Evolutionary conservation across 805 yeast genomes (phyloP), one percentile per base, ranked within the genome.

Genomic region (Teunomyces gatunensis): DNA sequence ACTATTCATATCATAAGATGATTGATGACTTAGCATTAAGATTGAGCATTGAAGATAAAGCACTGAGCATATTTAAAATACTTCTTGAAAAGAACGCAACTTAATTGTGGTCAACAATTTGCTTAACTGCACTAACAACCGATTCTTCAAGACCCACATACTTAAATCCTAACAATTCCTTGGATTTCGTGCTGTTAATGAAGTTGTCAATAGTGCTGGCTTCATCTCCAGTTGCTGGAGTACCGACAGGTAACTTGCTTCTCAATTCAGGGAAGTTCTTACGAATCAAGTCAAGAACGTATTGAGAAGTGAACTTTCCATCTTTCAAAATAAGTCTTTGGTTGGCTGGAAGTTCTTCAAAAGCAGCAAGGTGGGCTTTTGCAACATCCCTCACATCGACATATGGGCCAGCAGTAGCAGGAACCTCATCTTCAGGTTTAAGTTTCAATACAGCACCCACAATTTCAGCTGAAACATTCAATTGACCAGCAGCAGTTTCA

Each of bases 391-490:
- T 50, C 4, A 57, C 62, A 36, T 59, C 64, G 4, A 48, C 39
- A 39, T 25, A 49, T 7, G 36, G 12, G 7, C 45, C 44, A 12
- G 40, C 18, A 15, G 35, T 48, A 4, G 18, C 21, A 6, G 50
- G 44, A 13, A 48, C 37, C 3, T 21, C 29, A 15, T 15, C 17
- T 15, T 15, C 17, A 15, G 17, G 17, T 15, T 15, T 15, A 15
- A 15, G 17, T 15, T 68, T 68, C 34, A 69, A 66, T 40, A 73
- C 59, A 12, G 63, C 63, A 46, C 73, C 71, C 17, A 80, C 74
- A 49, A 78, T 34, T 53, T 64, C 75, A 53, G 64, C 53, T 20
- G 74, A 61, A 37, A 65, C 57, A 56, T 66, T 70, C 60, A 64
- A 63, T 29, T 58, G 52, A 15, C 58, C 73, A 42, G 67, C 66